Evolutionary conservation across 2,329 filamentous ascomycete species (phyloP), one percentile per base, ranked within the genome.

Genomic region (Botrytis fragariae): DNA sequence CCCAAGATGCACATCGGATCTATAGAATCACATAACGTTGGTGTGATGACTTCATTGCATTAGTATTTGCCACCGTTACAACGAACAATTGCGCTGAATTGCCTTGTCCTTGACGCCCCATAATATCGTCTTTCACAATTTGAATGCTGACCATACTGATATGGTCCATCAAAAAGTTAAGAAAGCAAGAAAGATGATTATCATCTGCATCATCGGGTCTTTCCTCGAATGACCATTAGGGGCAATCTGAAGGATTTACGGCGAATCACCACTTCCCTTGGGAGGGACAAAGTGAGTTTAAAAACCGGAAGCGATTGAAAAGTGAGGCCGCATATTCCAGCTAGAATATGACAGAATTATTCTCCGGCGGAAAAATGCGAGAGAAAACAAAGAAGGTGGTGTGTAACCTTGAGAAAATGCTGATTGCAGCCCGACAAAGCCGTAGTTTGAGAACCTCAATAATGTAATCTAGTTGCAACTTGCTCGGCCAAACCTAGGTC

Each of bases 401-500:
- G 74, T 74, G 75, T 75, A 54, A 77, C 67, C 74, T 77, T 74
- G 68, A 69, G 37, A 71, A 63, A 68, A 32, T 76, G 75, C 74
- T 74, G 74, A 75, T 70, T 73, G 69, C 72, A 67, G 71, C 71
- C 61, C 45, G 65, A 71, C 71, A 77, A 76, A 76, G 78, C 72
- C 71, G 54, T 54, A 72, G 64, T 63, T 71, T 51, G 67, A 75
- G 37, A 35, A 44, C 29, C 60, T 68, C 51, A 32, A 67, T 45
- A 72, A 59, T 72, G 51, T 60, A 68, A 72, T 72, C 62, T 72
- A 72, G 48, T 45, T 69, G 71, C 62, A 45, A 72, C 63, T 59
- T 48, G 39, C 62, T 74, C 74, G 78, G 74, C 79, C 80, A 81
- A 77, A 78, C 68, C 78, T 67, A 79, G 75, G 57, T 75, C 75